A percentile compares a stretch with the other conserved stretches of the same genome.
Conservation (phyloP, 192 early-diverging fungal genomes). For the Backusella tarrabulga region DNA sequence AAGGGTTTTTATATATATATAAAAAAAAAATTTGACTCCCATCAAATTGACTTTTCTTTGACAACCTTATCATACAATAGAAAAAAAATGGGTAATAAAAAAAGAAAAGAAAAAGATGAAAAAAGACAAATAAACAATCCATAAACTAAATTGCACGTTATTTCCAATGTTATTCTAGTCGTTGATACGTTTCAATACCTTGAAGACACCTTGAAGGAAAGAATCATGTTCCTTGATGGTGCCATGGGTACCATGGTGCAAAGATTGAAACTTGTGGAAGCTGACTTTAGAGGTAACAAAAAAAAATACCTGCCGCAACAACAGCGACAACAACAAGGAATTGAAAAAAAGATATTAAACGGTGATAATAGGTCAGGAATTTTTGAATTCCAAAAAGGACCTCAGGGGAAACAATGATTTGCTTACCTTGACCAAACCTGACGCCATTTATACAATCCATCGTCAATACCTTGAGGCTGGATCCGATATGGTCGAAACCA, state of each 20-base stretch:
- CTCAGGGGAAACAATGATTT: constrained; percentile 97
- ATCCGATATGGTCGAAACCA: constrained; percentile 92
- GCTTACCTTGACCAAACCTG: constrained; percentile 87
- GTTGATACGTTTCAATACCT: constrained; percentile 65
- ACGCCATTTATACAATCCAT: constrained; percentile 90
- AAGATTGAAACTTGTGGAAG: constrained; percentile 74
- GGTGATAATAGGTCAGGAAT: constrained; percentile 60
- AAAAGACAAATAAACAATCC: too few species aligned
- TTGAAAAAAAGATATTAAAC: neutral
- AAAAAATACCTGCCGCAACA: too few species aligned
- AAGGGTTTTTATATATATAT: neutral
- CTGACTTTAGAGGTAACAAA: constrained; percentile 73
- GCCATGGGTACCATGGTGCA: constrained; percentile 97
- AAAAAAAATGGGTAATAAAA: neutral
- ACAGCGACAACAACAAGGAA: neutral
- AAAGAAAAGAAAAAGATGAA: neutral
- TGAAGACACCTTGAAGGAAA: constrained; percentile 67
- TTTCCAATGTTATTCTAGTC: neutral
- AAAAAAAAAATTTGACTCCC: neutral
- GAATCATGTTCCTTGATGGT: constrained; percentile 97
- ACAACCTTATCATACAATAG: neutral
- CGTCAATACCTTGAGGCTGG: constrained; percentile 88
- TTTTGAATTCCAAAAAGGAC: constrained; percentile 81
- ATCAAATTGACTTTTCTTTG: neutral
- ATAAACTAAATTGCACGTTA: neutral